These are phyloP conservation scores for Claviceps sp. DNA, from an alignment of 2,329 filamentous ascomycete species.

Conservation along the genomic window DNA sequence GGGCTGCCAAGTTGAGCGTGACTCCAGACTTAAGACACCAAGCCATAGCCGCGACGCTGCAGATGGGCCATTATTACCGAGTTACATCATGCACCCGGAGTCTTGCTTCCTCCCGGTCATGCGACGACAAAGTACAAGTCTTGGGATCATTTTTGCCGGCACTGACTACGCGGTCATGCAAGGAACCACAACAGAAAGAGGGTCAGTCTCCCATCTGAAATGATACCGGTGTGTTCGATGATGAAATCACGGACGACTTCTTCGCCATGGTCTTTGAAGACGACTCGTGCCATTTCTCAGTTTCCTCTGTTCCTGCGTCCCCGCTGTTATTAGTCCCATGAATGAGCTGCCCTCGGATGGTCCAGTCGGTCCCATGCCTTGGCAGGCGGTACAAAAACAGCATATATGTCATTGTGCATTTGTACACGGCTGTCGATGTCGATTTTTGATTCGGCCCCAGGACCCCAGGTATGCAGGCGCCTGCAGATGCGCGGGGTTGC, in stretches of 20 bases:
- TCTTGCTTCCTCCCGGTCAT: constrained; percentile 13
- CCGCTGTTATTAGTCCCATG: neutral
- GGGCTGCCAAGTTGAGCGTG: constrained; percentile 19
- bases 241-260: neutral
- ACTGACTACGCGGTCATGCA: constrained; percentile 18
- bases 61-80: constrained; percentile 13
- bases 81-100: constrained; percentile 16
- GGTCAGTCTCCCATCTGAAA: constrained; percentile 7
- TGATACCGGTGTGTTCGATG: neutral
- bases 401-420: neutral
- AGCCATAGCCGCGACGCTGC: constrained; percentile 13
- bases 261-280: neutral
- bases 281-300: constrained; percentile 1
- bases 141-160: constrained; percentile 6
- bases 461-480: neutral
- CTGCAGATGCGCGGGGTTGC: neutral
- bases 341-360: neutral
- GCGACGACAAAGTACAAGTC: constrained; percentile 9
- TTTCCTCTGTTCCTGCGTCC: constrained; percentile 3
- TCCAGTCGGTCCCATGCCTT: neutral
- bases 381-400: neutral
- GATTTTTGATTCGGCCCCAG: neutral
- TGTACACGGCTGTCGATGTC: neutral
- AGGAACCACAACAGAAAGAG: constrained; percentile 11
- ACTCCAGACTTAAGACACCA: constrained; percentile 24